Evolutionary conservation across 1,284 basidiomycete species (phyloP), one percentile per base, ranked within the genome.

Genomic region (Pascua guehoae): DNA sequence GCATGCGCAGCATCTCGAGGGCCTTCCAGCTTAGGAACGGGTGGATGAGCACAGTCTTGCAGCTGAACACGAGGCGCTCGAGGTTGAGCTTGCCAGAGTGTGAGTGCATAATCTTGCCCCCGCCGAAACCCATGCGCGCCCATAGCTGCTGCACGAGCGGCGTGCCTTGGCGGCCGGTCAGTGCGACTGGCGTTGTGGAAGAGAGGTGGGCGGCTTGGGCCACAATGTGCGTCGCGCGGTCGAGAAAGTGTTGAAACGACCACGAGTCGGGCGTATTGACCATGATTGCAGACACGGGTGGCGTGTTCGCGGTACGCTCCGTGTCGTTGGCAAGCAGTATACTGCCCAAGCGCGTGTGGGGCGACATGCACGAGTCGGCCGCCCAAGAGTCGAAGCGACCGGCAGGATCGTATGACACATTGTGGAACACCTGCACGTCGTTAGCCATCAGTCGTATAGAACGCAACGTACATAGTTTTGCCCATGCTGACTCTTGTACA

Each of bases 161-260:
- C 9, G 14, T 9, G 17, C 17, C 18, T 16, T 16, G 8, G 24
- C 44, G 8, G 8, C 39, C 51, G 1, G 44, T 53, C 38, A 53
- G 39, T 3, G 32, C 38, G n/a, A 14, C 12, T 10, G 32, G 49
- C 16, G n/a, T 40, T 15, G n/a, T 14, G 4, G 0, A 10, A 11
- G 44, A 41, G 16, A 53, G 51, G 32, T 53, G 51, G 5, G 44
- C 40, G 7, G 42, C 38, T 36, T 55, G 53, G 11, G 38, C 44
- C 1, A 55, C 37, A 15, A 50, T 18, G 15, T 50, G 54, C 10
- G 48, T 37, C 4, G 41, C 54, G 17, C 54, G 47, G 48, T 55
- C 48, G 14, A 50, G 37, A 16, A 49, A 55, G 15, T 55, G 54
- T 18, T 55, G 48, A 24, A 50, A 55, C 14, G 48, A 49, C 53